These are phyloP conservation scores for Vicia villosa DNA, from an alignment of 306 rosid genomes.

Conservation along the genomic window DNA sequence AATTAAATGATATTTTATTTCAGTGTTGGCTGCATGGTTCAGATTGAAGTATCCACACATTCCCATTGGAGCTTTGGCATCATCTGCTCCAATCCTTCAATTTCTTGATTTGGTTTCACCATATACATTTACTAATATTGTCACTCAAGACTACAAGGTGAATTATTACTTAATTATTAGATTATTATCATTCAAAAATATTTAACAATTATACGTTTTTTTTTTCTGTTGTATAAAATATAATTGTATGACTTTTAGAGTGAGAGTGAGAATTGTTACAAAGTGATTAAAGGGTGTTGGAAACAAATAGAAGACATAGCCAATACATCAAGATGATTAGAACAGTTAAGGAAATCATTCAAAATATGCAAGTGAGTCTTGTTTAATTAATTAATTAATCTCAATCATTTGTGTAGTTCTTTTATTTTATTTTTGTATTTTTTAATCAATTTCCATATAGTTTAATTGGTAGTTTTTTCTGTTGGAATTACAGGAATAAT, in stretches of 20 bases:
- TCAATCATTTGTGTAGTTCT: too few species aligned
- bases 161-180: neutral
- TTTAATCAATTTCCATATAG: neutral
- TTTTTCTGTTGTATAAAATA: neutral
- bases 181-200: neutral
- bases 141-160: conserved; percentile 70
- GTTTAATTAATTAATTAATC: too few species aligned
- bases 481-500: too few species aligned
- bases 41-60: conserved; percentile 83
- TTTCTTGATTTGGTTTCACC: conserved; percentile 67
- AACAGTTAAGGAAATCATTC: conserved; percentile 58
- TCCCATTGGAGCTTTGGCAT: conserved; percentile 84
- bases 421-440: neutral
- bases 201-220: too few species aligned
- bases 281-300: conserved; percentile 73
- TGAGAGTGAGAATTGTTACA: conserved; percentile 82
- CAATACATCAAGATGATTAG: conserved; percentile 39
- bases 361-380: conserved; percentile 62
- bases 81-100: conserved; percentile 82
- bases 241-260: conserved; percentile 43
- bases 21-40: conserved; percentile 92
- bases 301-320: conserved; percentile 44
- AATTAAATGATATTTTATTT: neutral
- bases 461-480: too few species aligned
- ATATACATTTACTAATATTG: conserved; percentile 46